Base-by-base conservation (phyloP, 257 asterid species). In the Craterostigma plantagineum region DNA sequence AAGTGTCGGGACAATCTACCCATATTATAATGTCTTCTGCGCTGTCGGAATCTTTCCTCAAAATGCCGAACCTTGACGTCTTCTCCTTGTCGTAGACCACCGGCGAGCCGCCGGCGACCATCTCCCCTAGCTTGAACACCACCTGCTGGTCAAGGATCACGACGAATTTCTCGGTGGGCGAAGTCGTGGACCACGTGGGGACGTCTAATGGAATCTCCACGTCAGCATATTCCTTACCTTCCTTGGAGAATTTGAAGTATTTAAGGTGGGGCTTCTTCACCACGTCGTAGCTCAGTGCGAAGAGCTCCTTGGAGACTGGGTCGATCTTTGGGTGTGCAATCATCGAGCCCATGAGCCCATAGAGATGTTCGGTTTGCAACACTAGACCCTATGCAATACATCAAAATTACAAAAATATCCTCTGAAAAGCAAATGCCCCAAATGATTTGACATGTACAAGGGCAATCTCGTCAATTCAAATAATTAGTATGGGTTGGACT, bases 111-210 rank as follows among this genome's bases (percentile, higher is more conserved):
- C 82, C 82, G 18, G 46, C 66, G 5, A 71, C 53, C 92, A 78
- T 75, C 39, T 78, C 82, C 11, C 66, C 71, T 1, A 78, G 63
- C 75, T 69, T 75, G 68, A 78, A 78, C 49, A 78, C 86, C 55
- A 78, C 81, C 12, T 78, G 92, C 36, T 75, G 92, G 34, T 78
- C 92, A 1, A 81, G 92, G 8, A 78, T 55, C 34, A 74, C 68
- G 12, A 78, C 86, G 45, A 51, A 62, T 8, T 69, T 75, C 50
- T 78, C 79, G 0, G 92, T 78, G 51, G 7, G 92, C 79, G 62
- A 78, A 78, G 36, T 78, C 92, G 64, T 78, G 92, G 61, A 74
- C 68, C 91, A 77, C 0, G 92, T 77, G 0, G 92, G 85, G 4
- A 48, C 66, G 0, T 48, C 71, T 0, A 77, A 46, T 0, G 70